phyloP scores from a whole-genome alignment of 169 alveolate genomes.

The Plasmodium falciparum region DNA sequence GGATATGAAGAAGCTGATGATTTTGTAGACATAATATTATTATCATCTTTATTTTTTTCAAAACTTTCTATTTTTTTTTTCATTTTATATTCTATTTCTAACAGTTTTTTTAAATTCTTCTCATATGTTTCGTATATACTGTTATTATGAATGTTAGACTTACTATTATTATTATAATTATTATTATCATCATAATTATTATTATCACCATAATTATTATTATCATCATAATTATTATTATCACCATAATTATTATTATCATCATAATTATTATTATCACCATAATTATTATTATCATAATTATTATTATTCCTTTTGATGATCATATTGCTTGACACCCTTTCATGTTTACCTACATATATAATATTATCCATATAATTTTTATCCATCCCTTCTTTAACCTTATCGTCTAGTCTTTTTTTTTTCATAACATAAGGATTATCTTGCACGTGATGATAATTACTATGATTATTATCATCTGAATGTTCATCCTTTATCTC shows the following conservation, averaged over 20 bases:
- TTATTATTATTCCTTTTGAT: too few relatives aligned
- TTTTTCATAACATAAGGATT: background rate
- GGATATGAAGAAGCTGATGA: too few relatives aligned
- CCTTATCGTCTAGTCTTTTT: too few relatives aligned
- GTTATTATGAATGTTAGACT: background rate
- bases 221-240: background rate
- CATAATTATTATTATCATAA: background rate
- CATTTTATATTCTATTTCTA: conserved; percentile 55
- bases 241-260: background rate
- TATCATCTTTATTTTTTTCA: background rate
- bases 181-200: background rate
- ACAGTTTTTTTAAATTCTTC: conserved; percentile 26
- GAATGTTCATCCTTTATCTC: background rate
- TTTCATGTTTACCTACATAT: too few relatives aligned
- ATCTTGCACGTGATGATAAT: background rate
- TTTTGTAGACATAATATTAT: background rate
- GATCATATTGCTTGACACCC: too few relatives aligned
- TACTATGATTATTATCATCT: background rate
- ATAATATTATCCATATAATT: too few relatives aligned
- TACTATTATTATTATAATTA: background rate
- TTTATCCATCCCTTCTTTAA: too few relatives aligned
- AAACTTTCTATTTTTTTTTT: conserved; percentile 33
- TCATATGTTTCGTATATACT: conserved; percentile 14
- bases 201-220: background rate
- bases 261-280: background rate